phyloP scores from a whole-genome alignment of 2,329 filamentous ascomycete species.

The Gremmenia infestans region DNA sequence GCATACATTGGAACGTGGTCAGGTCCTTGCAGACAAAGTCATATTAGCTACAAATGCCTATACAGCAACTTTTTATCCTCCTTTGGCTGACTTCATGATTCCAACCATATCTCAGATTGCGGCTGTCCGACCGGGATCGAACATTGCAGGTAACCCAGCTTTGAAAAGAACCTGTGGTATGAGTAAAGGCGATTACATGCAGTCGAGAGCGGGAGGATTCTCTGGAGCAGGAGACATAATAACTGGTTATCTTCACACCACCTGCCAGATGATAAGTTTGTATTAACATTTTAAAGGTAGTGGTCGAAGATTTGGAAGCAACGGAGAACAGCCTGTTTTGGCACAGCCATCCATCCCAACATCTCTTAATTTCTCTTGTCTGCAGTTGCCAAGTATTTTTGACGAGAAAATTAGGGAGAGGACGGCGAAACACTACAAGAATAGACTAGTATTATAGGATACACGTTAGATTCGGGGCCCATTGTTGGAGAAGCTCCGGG shows the following conservation, averaged over 20 bases:
- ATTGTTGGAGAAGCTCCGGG: constrained; percentile 45
- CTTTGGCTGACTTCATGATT: constrained; percentile 38
- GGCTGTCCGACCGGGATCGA: constrained; percentile 33
- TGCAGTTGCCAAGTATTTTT: constrained; percentile 28
- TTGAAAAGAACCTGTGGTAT: constrained; percentile 21
- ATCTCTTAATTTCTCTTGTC: constrained; percentile 18
- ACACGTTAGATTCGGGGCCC: constrained; percentile 45
- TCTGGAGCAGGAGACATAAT: constrained; percentile 29
- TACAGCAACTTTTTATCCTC: constrained; percentile 40
- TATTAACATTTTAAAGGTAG: constrained; percentile 9
- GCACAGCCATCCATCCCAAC: constrained; percentile 20
- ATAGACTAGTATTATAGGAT: constrained; percentile 55
- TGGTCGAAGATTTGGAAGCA: neutral
- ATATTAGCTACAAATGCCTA: constrained; percentile 50
- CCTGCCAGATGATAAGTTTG: neutral
- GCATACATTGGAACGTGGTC: constrained; percentile 38
- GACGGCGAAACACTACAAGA: constrained; percentile 40
- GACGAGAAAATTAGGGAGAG: constrained; percentile 39
- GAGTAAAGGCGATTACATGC: constrained; percentile 32
- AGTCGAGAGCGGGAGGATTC: constrained; percentile 23
- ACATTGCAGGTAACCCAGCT: constrained; percentile 21
- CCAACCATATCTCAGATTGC: constrained; percentile 45
- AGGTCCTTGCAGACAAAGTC: constrained; percentile 37
- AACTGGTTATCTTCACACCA: constrained; percentile 2
- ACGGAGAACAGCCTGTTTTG: constrained; percentile 21